A percentile compares a stretch with the other conserved stretches of the same genome.
Evolutionary conservation across 83 land plant species (phyloP).

Genomic region (Diphasiastrum complanatum): DNA sequence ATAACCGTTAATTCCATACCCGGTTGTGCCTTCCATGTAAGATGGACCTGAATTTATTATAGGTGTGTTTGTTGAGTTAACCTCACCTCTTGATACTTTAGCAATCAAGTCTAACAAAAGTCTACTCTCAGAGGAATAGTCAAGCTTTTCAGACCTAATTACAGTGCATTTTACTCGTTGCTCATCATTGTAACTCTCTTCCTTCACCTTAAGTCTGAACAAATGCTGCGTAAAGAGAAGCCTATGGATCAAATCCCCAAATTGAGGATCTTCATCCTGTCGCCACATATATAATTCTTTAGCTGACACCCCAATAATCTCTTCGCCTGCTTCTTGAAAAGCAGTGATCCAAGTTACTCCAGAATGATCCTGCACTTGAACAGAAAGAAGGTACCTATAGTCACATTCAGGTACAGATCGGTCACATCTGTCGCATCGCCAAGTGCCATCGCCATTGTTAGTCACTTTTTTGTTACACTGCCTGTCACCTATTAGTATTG

Average conservation of each 20-base stretch:
- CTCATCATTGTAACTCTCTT: constrained; percentile 83
- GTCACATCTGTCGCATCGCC: constrained; percentile 90
- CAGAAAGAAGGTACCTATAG: constrained; percentile 78
- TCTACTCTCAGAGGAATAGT: constrained; percentile 56
- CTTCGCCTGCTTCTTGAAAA: constrained; percentile 91
- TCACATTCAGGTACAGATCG: constrained; percentile 75
- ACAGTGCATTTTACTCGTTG: constrained; percentile 67
- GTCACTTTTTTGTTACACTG: constrained; percentile 86
- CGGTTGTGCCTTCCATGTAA: constrained; percentile 18
- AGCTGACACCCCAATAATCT: constrained; percentile 63
- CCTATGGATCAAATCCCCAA: constrained; percentile 46
- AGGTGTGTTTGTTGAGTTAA: constrained; percentile 1
- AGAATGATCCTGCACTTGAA: constrained; percentile 80
- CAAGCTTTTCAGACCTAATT: constrained; percentile 64
- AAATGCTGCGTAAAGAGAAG: constrained; percentile 52
- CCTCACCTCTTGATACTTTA: constrained; percentile 39
- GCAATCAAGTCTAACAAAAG: constrained; percentile 50
- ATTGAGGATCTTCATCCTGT: constrained; percentile 51
- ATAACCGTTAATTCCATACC: too few species aligned
- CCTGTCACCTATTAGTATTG: constrained; percentile 66
- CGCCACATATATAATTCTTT: constrained; percentile 64
- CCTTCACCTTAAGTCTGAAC: constrained; percentile 77
- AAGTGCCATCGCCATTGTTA: constrained; percentile 52
- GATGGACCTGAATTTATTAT: constrained; percentile 4
- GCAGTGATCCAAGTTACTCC: constrained; percentile 91